Evolutionary conservation across 1,284 basidiomycete genomes (phyloP).

Genomic region (Trichosporon sp.): DNA sequence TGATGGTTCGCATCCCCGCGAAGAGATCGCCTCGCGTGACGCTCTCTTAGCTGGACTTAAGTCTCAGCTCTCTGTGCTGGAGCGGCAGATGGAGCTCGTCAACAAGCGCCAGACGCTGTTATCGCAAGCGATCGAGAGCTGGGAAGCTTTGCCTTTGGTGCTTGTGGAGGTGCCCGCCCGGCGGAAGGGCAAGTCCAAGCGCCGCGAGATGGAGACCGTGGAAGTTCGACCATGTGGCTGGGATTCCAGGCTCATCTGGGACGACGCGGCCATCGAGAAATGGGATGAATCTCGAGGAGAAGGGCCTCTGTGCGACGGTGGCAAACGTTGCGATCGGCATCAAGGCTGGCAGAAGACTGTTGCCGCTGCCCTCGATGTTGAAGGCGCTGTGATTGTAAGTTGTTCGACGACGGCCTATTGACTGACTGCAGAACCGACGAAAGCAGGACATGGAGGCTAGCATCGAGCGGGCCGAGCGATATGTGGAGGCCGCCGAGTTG

Average conservation of each 20-base stretch:
- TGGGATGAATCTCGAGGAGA: slow-evolving; percentile 15
- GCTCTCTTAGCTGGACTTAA: background rate
- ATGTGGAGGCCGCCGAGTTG: background rate
- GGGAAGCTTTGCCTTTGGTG: slow-evolving; percentile 16
- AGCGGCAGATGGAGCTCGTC: slow-evolving; percentile 18
- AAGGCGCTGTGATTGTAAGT: slow-evolving; percentile 30
- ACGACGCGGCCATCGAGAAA: slow-evolving; percentile 25
- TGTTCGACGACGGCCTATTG: background rate
- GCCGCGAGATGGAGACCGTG: slow-evolving; percentile 11
- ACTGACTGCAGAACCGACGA: slow-evolving; percentile 6
- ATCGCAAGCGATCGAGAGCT: slow-evolving; percentile 18
- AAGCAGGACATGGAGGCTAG: slow-evolving; percentile 2
- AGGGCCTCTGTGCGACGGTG: slow-evolving; percentile 18
- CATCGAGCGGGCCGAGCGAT: slow-evolving; percentile 4
- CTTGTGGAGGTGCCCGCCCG: slow-evolving; percentile 14
- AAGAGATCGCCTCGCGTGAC: background rate
- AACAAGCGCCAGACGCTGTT: slow-evolving; percentile 29
- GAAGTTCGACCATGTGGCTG: slow-evolving; percentile 40
- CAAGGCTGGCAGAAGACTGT: slow-evolving; percentile 41
- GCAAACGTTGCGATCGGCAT: slow-evolving; percentile 38
- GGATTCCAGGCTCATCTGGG: slow-evolving; percentile 29
- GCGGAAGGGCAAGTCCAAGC: slow-evolving; percentile 26
- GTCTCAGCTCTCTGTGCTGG: background rate
- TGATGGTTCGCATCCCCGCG: background rate
- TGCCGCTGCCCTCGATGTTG: slow-evolving; percentile 28